phyloP scores from a whole-genome alignment of 2,329 filamentous ascomycete species.

The Ophiosphaerella narmari region DNA sequence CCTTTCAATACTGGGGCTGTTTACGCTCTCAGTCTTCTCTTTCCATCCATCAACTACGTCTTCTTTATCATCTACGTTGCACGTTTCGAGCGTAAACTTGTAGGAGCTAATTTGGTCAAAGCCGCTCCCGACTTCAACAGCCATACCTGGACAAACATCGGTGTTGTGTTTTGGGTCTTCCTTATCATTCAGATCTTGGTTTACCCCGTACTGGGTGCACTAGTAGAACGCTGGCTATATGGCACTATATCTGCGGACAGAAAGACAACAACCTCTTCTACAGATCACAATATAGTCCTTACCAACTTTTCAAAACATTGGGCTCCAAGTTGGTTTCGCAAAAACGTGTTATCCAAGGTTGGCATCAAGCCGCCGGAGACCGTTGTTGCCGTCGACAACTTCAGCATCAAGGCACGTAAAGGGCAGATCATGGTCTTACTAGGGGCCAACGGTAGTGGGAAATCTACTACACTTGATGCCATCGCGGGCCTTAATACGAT shows the following conservation, averaged over 20 bases:
- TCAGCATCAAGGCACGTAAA: constrained; percentile 71
- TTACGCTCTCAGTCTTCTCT: constrained; percentile 72
- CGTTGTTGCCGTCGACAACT: constrained; percentile 76
- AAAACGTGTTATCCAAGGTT: constrained; percentile 52
- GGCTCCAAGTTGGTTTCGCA: constrained; percentile 64
- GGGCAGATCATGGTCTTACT: constrained; percentile 87
- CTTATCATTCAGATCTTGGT: constrained; percentile 75
- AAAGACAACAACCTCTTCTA: constrained; percentile 48
- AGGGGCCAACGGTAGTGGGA: constrained; percentile 88
- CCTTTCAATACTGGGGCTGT: constrained; percentile 67
- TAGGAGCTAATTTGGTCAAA: constrained; percentile 64
- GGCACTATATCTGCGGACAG: constrained; percentile 68
- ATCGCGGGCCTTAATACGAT: constrained; percentile 82
- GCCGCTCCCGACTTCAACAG: constrained; percentile 58
- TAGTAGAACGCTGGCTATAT: constrained; percentile 75
- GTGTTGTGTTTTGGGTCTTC: constrained; percentile 78
- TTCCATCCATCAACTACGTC: constrained; percentile 86
- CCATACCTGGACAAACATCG: constrained; percentile 66
- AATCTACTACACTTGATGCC: constrained; percentile 85
- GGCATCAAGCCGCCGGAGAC: constrained; percentile 59
- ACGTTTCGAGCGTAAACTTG: constrained; percentile 69
- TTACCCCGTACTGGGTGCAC: constrained; percentile 75
- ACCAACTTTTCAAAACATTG: constrained; percentile 80
- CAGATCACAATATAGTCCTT: constrained; percentile 67
- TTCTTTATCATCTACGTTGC: constrained; percentile 80